phyloP scores from a whole-genome alignment of 2,329 filamentous ascomycete genomes.

The Chaetomium olivaceum region DNA sequence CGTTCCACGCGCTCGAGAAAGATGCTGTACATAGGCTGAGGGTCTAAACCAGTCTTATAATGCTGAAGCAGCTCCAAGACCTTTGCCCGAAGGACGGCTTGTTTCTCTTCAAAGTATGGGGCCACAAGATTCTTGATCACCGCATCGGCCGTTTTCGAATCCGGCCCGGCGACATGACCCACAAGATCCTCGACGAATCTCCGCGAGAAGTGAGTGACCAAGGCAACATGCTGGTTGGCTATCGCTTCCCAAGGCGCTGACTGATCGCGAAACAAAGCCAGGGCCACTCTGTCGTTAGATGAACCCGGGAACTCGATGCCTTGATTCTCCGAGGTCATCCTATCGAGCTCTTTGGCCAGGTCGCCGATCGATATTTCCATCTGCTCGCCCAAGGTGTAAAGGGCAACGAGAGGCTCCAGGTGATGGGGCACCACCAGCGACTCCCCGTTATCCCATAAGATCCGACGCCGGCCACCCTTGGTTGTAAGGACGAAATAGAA shows the following conservation, averaged over 20 bases:
- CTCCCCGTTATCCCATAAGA: not conserved
- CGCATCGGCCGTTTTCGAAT: not conserved
- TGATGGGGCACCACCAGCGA: not conserved
- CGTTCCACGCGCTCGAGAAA: not conserved
- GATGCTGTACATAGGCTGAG: not conserved
- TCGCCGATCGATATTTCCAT: not conserved
- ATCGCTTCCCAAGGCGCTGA: not conserved
- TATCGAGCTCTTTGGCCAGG: not conserved
- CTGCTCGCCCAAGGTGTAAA: not conserved
- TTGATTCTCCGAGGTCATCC: not conserved
- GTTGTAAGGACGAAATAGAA: conserved; percentile 8
- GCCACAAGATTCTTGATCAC: not conserved
- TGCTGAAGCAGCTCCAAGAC: not conserved
- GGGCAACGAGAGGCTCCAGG: not conserved
- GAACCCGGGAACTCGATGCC: not conserved
- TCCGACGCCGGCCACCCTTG: conserved; percentile 9
- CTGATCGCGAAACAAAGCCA: not conserved
- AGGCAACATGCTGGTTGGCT: not conserved
- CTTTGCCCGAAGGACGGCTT: not conserved
- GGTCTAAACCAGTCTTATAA: not conserved
- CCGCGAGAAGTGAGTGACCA: not conserved
- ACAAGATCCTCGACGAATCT: not conserved
- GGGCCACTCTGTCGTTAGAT: not conserved
- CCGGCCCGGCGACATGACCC: not conserved
- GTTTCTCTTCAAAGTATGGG: not conserved